Conservation (phyloP, 192 early-diverging fungal genomes). For the Coemansia sp. region DNA sequence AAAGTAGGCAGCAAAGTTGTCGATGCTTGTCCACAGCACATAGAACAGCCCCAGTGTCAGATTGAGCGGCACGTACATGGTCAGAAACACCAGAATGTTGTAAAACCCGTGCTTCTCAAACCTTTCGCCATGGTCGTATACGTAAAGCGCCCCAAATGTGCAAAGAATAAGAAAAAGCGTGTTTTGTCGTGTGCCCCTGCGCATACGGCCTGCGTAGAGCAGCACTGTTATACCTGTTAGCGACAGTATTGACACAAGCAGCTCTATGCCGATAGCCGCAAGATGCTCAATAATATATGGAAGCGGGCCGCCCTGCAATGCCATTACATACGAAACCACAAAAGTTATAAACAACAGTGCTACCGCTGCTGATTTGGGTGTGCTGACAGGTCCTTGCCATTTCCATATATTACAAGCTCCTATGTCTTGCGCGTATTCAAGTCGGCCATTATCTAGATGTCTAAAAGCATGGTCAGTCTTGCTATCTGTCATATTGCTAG, state of each 20-base stretch:
- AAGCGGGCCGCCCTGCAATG: slow-evolving; percentile 52
- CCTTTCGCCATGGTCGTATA: slow-evolving; percentile 60
- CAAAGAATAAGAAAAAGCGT: slow-evolving; percentile 9
- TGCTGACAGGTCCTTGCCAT: background rate
- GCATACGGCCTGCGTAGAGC: slow-evolving; percentile 51
- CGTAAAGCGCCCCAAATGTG: slow-evolving; percentile 40
- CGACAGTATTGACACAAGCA: slow-evolving; percentile 50
- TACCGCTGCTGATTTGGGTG: slow-evolving; percentile 16
- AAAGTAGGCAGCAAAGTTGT: slow-evolving; percentile 47
- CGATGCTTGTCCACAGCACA: slow-evolving; percentile 29
- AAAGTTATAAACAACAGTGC: slow-evolving; percentile 3
- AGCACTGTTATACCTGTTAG: slow-evolving; percentile 46
- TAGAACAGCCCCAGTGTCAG: slow-evolving; percentile 43
- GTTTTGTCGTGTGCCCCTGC: slow-evolving; percentile 19
- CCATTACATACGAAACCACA: slow-evolving; percentile 15
- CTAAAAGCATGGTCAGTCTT: no score
- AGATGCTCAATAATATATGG: slow-evolving; percentile 56
- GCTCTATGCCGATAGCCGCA: slow-evolving; percentile 48
- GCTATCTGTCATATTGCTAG: no score
- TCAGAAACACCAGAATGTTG: slow-evolving; percentile 59
- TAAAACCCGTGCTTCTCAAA: slow-evolving; percentile 61
- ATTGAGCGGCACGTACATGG: slow-evolving; percentile 56
- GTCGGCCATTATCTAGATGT: no score
- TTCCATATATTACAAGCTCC: no score
- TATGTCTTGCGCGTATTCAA: no score